Evolutionary conservation across 2,329 filamentous ascomycete genomes (phyloP).

Genomic region (Colletotrichum neosansevieriae): DNA sequence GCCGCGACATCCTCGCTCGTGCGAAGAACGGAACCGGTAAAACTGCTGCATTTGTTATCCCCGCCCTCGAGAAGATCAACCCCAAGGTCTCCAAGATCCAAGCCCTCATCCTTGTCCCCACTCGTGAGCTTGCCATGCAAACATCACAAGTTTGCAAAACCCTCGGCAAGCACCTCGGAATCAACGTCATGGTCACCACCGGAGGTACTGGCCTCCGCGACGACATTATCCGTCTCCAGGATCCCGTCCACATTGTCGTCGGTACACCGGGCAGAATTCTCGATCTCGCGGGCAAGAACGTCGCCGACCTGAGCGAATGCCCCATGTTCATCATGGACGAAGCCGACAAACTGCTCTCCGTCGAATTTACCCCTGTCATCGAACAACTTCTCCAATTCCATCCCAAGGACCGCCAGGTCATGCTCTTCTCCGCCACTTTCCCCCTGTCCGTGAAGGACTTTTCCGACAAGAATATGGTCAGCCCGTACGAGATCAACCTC

Average conservation of each 20-base stretch:
- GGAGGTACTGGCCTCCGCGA: constrained; percentile 95
- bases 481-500: constrained; percentile 98
- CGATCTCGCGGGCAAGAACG: constrained; percentile 94
- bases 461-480: constrained; percentile 97
- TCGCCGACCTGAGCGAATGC: constrained; percentile 95
- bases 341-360: constrained; percentile 95
- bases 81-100: constrained; percentile 97
- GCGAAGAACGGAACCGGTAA: constrained; percentile 99
- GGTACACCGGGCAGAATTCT: constrained; percentile 97
- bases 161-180: constrained; percentile 93
- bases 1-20: constrained; percentile 92
- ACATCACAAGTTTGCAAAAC: constrained; percentile 99
- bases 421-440: constrained; percentile 99
- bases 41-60: constrained; percentile 97
- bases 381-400: constrained; percentile 96
- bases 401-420: constrained; percentile 97
- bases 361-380: constrained; percentile 97
- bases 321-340: constrained; percentile 99
- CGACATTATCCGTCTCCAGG: constrained; percentile 94
- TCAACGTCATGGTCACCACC: constrained; percentile 99
- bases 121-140: constrained; percentile 95
- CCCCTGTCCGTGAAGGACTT: constrained; percentile 97
- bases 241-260: constrained; percentile 96
- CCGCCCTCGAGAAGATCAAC: constrained; percentile 94
- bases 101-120: constrained; percentile 95